Conservation (phyloP, 257 asterid genomes). For the Jaltomata sinuosa region DNA sequence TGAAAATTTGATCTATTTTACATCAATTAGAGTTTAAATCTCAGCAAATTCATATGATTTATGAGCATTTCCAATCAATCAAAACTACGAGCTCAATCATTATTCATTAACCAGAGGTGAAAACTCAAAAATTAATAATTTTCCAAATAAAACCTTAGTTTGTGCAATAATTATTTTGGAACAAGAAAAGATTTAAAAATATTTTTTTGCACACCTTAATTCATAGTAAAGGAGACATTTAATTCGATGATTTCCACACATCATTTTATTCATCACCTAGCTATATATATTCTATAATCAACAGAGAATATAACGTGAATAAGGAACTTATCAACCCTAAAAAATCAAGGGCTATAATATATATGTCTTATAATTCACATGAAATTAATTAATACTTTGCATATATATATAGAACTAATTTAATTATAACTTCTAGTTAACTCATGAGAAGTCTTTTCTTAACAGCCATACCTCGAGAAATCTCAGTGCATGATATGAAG, state of each 20-base stretch:
- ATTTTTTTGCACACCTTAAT: background rate
- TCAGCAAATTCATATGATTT: background rate
- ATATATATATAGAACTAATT: background rate
- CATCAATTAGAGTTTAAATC: background rate
- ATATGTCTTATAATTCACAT: background rate
- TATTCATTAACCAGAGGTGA: background rate
- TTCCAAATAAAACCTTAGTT: background rate
- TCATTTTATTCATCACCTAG: background rate
- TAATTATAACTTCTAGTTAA: background rate
- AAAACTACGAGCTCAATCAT: background rate
- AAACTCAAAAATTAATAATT: background rate
- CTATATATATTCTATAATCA: background rate
- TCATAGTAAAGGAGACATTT: background rate
- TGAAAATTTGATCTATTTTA: background rate
- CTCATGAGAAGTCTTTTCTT: constrained; percentile 7
- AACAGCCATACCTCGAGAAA: constrained; percentile 3
- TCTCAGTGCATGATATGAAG: constrained; percentile 8
- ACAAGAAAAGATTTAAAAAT: background rate
- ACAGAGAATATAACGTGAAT: background rate
- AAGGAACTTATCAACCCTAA: background rate
- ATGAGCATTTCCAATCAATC: background rate
- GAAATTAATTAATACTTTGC: background rate
- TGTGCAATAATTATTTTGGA: background rate
- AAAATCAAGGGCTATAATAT: background rate
- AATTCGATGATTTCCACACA: background rate